Percentiles rank a stretch among this genome's conserved stretches.
These are phyloP conservation scores for Aspergillus carlsbadensis DNA, from an alignment of 495 filamentous ascomycete genomes.

Conservation along the genomic window DNA sequence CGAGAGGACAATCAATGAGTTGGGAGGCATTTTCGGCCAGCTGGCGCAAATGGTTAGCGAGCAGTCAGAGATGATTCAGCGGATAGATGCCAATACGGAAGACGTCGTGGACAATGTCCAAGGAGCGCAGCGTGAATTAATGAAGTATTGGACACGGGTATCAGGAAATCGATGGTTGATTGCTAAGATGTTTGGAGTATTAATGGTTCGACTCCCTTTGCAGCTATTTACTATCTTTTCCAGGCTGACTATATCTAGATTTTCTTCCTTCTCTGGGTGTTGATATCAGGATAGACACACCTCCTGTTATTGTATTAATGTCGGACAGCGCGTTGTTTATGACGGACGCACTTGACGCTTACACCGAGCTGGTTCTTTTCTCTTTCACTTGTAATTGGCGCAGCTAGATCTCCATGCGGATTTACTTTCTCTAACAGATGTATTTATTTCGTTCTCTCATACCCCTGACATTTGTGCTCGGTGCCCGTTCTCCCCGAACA, in stretches of 20 bases:
- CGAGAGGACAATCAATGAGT: slow-evolving; percentile 88
- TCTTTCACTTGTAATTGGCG: slow-evolving; percentile 11
- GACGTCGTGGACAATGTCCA: slow-evolving; percentile 97
- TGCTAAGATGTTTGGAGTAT: slow-evolving; percentile 97
- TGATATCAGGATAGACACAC: slow-evolving; percentile 51
- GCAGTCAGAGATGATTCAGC: slow-evolving; percentile 90
- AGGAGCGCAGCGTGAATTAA: slow-evolving; percentile 84
- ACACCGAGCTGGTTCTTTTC: not conserved
- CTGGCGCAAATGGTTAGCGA: slow-evolving; percentile 97
- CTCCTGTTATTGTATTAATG: slow-evolving; percentile 43
- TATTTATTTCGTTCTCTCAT: not conserved
- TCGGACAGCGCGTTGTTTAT: slow-evolving; percentile 7
- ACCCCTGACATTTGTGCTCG: not conserved
- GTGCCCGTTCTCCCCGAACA: not conserved
- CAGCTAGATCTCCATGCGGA: slow-evolving; percentile 9
- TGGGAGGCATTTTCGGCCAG: slow-evolving; percentile 95
- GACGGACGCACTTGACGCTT: not conserved
- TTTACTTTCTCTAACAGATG: slow-evolving; percentile 5
- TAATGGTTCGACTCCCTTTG: slow-evolving; percentile 61
- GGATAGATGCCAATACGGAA: slow-evolving; percentile 93
- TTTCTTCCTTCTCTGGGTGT: slow-evolving; percentile 61
- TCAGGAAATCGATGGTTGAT: slow-evolving; percentile 94
- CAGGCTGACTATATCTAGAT: slow-evolving; percentile 28
- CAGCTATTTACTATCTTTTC: slow-evolving; percentile 23
- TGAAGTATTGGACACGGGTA: slow-evolving; percentile 96